Evolutionary conservation across 1,139 yeast genomes (phyloP), one percentile per base, ranked within the genome.

Genomic region (Candida sojae): DNA sequence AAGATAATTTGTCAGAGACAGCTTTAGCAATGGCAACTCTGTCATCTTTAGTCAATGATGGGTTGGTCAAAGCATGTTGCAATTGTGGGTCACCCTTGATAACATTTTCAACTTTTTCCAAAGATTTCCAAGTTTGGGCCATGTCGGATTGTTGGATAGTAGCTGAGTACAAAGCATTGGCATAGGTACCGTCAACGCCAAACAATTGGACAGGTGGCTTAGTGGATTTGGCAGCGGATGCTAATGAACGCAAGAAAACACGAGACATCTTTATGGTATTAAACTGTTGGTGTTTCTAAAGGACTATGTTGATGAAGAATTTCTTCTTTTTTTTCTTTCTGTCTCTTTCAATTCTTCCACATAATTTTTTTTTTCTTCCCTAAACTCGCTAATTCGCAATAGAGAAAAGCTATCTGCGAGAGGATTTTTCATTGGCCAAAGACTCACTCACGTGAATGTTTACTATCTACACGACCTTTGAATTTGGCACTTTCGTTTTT

Each of bases 111-210:
- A 93, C 71, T 59, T 82, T 73, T 59, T 71, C 68, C 62, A 95
- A 82, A 42, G 93, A 82, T 62, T 80, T 76, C 68, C 79, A 83
- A 46, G 96, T 84, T 62, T 82, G 73, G 54, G 84, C 92, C 58
- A 93, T 77, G 26, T 90, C 77, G 34, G 96, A 82, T 61, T 85
- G 84, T 79, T 88, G 88, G 58, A 86, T 86, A 49, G 98, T 88
- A 33, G 99, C 98, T 50, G 92, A 79, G 83, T 86, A 93, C 61
- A 93, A 81, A 44, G 99, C 97, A 53, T 90, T 82, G 62, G 99
- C 99, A 70, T 93, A 93, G 55, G 98, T 91, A 67, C 98, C 99
- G 60, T 92, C 97, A 58, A 93, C 76, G 57, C 99, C 99, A 65
- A 83, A 92, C 70, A 93, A 82, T 80, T 91, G 97, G 57, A 92